phyloP scores from a whole-genome alignment of 2,329 filamentous ascomycete genomes.

The Plenodomus biglobosus region DNA sequence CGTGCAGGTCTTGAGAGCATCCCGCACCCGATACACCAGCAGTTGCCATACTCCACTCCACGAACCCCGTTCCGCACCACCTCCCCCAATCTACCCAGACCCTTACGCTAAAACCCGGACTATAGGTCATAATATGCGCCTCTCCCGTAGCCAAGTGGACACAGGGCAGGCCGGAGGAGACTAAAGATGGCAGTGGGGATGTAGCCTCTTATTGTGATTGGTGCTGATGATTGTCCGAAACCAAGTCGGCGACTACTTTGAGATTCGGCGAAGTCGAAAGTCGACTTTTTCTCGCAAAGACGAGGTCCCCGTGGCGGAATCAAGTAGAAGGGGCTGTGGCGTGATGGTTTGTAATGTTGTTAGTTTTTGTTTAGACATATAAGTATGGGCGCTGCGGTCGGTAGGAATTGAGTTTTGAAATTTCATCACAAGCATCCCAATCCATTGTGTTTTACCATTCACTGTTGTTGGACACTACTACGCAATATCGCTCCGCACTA shows the following conservation, averaged over 20 bases:
- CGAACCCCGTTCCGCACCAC: neutral
- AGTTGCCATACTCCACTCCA: neutral
- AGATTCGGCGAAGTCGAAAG: slow-evolving; percentile 13
- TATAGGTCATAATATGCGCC: slow-evolving; percentile 13
- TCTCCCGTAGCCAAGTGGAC: slow-evolving; percentile 12
- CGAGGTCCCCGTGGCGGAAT: neutral
- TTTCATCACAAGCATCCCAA: neutral
- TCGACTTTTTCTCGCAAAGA: neutral
- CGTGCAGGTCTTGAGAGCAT: neutral
- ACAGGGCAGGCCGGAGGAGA: slow-evolving; percentile 2
- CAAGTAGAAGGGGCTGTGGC: neutral
- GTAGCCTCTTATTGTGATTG: slow-evolving; percentile 6
- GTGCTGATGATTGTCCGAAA: slow-evolving; percentile 12
- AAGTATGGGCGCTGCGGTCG: too few species aligned
- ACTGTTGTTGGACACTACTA: too few species aligned
- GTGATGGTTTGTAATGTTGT: too few species aligned
- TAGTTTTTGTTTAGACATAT: too few species aligned
- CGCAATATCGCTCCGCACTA: too few species aligned
- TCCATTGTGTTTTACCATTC: too few species aligned
- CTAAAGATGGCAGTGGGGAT: neutral
- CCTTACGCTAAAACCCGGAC: slow-evolving; percentile 4
- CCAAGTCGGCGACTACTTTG: slow-evolving; percentile 17
- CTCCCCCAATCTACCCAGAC: neutral
- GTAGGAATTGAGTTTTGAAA: neutral
- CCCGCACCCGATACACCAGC: neutral